Evolutionary conservation across 2,329 filamentous ascomycete genomes (phyloP).

Genomic region (Aspergillus costaricaensis): DNA sequence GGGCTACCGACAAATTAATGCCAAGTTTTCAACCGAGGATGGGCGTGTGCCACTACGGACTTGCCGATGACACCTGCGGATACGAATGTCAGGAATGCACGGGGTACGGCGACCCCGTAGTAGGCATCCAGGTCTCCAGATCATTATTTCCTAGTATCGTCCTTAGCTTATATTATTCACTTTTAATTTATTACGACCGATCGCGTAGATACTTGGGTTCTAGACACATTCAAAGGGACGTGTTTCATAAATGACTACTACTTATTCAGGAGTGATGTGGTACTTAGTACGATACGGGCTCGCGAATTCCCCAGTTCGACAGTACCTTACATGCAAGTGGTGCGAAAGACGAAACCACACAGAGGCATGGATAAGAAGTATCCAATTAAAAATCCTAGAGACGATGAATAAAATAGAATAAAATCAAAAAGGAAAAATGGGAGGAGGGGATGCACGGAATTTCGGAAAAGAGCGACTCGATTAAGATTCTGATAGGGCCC

Average conservation of each 20-base stretch:
- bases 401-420: neutral
- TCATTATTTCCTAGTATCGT: neutral
- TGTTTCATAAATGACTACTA: neutral
- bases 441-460: neutral
- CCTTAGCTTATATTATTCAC: neutral
- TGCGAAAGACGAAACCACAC: neutral
- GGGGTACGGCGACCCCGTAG: conserved; percentile 23
- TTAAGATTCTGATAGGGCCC: conserved; percentile 12
- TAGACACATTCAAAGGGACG: neutral
- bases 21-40: conserved; percentile 19
- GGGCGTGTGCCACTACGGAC: conserved; percentile 23
- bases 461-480: conserved; percentile 7
- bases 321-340: neutral
- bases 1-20: conserved; percentile 14
- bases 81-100: conserved; percentile 20
- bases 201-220: neutral
- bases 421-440: neutral
- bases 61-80: conserved; percentile 27
- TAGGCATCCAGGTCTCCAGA: neutral
- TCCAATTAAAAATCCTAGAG: neutral
- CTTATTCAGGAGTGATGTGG: neutral
- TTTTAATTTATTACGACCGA: neutral
- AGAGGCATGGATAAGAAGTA: neutral
- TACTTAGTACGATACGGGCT: neutral
- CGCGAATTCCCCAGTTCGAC: neutral